phyloP scores from a whole-genome alignment of 495 filamentous ascomycete species.

The Aspergillus biplanus region DNA sequence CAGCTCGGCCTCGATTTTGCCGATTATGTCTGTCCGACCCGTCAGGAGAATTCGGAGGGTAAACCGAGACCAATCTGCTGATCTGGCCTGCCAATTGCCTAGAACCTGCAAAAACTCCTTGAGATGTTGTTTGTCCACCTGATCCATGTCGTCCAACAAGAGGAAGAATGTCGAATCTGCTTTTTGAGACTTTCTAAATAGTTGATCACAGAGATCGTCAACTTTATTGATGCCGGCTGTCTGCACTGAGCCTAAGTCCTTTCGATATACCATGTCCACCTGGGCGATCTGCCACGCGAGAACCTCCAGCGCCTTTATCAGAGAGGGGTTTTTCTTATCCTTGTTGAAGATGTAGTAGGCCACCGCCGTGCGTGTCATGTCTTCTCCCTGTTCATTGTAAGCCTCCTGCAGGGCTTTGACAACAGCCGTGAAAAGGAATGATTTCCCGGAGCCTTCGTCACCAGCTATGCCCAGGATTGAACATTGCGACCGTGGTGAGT shows the following conservation, averaged over 20 bases:
- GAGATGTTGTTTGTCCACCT: background rate
- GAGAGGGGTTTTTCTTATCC: background rate
- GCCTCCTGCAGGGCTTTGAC: background rate
- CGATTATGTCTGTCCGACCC: background rate
- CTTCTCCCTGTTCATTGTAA: background rate
- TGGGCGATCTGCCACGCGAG: slow-evolving; percentile 1
- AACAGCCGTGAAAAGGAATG: background rate
- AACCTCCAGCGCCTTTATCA: background rate
- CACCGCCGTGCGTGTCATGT: slow-evolving; percentile 4
- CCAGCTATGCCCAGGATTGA: background rate
- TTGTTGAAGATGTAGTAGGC: slow-evolving; percentile 7
- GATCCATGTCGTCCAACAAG: background rate
- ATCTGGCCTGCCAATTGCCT: background rate
- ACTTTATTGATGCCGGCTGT: background rate
- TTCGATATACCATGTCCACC: slow-evolving; percentile 4
- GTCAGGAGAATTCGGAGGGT: background rate
- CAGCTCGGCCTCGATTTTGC: background rate
- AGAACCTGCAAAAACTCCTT: slow-evolving; percentile 1
- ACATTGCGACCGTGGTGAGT: too few relatives aligned
- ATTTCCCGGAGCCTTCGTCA: slow-evolving; percentile 1
- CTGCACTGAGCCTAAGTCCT: background rate
- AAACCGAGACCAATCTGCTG: background rate
- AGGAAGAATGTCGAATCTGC: slow-evolving; percentile 3
- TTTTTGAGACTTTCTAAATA: background rate
- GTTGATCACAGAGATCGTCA: background rate